Conservation (phyloP, 202 grass and related monocot species). For the Miscanthus sacchariflorus region DNA sequence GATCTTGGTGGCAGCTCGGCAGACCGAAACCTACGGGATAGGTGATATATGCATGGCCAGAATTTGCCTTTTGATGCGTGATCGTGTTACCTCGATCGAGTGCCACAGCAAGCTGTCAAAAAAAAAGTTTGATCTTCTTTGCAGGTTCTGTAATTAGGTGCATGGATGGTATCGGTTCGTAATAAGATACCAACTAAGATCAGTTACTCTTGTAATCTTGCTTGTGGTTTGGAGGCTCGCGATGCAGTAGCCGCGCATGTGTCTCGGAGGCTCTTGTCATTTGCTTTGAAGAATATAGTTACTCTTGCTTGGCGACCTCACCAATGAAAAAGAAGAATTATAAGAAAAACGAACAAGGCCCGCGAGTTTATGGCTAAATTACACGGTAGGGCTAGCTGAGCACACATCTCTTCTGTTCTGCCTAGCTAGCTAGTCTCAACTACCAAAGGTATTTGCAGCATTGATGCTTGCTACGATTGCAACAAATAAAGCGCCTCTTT, state of each 20-base stretch:
- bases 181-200: background rate
- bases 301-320: background rate
- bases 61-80: constrained; percentile 41
- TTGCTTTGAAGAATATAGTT: background rate
- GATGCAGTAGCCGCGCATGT: too few species aligned
- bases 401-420: background rate
- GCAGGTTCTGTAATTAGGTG: too few species aligned
- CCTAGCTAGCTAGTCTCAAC: background rate
- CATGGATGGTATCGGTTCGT: background rate
- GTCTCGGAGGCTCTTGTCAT: background rate
- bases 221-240: too few species aligned
- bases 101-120: background rate
- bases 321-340: too few species aligned
- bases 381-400: background rate
- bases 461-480: background rate
- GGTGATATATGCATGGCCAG: background rate
- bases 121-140: background rate
- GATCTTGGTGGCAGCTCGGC: constrained; percentile 31
- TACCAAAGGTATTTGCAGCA: background rate
- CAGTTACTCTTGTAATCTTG: too few species aligned
- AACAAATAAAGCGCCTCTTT: background rate
- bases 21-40: constrained; percentile 31
- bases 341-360: too few species aligned
- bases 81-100: constrained; percentile 36
- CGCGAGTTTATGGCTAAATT: too few species aligned